A percentile compares a stretch with the other conserved stretches of the same genome.
Evolutionary conservation across 768 basidiomycete genomes (phyloP).

Genomic region (Chiua virens): DNA sequence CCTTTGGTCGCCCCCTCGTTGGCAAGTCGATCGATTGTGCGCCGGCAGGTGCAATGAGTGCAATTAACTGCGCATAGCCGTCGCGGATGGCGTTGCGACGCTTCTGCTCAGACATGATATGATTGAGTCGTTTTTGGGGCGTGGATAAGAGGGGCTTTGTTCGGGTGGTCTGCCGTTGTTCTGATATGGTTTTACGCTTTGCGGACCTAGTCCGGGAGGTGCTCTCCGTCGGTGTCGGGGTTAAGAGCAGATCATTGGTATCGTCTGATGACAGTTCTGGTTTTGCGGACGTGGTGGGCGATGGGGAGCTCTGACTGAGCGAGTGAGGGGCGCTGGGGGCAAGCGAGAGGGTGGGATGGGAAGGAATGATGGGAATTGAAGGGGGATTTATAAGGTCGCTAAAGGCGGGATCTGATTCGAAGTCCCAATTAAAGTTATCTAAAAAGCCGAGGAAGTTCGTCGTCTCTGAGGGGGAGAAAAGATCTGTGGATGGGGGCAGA

Average conservation of each 20-base stretch:
- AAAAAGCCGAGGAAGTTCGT: conserved; percentile 80
- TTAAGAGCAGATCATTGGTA: conserved; percentile 2
- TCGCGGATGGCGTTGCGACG: conserved; percentile 90
- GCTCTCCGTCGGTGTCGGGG: conserved; percentile 13
- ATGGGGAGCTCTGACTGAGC: not conserved
- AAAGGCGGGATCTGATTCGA: conserved; percentile 41
- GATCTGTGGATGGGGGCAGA: conserved; percentile 69
- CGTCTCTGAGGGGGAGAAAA: conserved; percentile 77
- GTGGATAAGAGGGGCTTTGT: conserved; percentile 71
- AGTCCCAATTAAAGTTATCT: conserved; percentile 76
- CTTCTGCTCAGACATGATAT: conserved; percentile 94
- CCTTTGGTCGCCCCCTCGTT: conserved; percentile 77
- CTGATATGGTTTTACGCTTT: conserved; percentile 25
- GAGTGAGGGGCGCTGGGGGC: not conserved
- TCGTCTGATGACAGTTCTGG: conserved; percentile 6
- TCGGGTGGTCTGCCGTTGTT: conserved; percentile 33
- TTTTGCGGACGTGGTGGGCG: conserved; percentile 2
- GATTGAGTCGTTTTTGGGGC: conserved; percentile 86
- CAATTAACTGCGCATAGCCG: conserved; percentile 84
- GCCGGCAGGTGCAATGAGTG: conserved; percentile 78
- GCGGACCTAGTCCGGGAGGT: conserved; percentile 11
- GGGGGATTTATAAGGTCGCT: conserved; percentile 7
- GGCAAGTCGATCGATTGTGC: conserved; percentile 71
- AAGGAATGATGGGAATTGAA: conserved; percentile 1
- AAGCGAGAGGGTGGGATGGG: conserved; percentile 1